phyloP scores from a whole-genome alignment of 352 stramenopile genomes.

The Thalassiosira exigua region DNA sequence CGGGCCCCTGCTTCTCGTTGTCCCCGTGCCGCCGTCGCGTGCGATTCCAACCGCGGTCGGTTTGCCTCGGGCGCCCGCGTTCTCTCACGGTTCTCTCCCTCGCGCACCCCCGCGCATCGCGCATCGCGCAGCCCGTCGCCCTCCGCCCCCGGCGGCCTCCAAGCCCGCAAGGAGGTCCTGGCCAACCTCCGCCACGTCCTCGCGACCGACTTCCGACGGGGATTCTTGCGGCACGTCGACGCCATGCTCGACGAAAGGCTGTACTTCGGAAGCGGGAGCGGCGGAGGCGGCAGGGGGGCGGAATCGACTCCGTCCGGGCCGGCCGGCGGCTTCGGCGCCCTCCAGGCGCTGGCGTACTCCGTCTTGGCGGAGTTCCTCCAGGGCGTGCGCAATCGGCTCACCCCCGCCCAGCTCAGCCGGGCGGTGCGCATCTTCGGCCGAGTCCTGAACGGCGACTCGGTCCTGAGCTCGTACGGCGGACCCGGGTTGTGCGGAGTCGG shows the following conservation, averaged over 20 bases:
- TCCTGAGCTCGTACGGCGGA: constrained; percentile 87
- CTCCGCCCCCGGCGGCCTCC: too few species aligned
- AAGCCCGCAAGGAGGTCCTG: constrained; percentile 94
- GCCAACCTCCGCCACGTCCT: constrained; percentile 96
- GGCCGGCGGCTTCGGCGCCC: constrained; percentile 28
- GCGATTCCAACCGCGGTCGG: too few species aligned
- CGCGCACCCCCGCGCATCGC: not conserved
- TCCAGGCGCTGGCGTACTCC: constrained; percentile 95
- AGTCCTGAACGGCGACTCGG: constrained; percentile 60
- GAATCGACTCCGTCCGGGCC: not conserved
- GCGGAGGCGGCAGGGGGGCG: not conserved
- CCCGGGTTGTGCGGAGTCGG: constrained; percentile 57
- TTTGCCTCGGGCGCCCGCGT: too few species aligned
- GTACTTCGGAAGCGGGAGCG: constrained; percentile 86
- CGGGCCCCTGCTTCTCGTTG: not conserved
- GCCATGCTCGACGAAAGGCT: constrained; percentile 95
- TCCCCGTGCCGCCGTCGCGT: not conserved
- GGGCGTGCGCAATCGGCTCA: constrained; percentile 94
- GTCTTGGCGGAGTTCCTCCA: constrained; percentile 98
- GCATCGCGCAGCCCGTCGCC: constrained; percentile 83
- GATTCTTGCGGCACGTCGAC: constrained; percentile 95
- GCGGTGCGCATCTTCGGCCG: constrained; percentile 89
- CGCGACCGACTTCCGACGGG: constrained; percentile 95
- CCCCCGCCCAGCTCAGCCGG: constrained; percentile 92
- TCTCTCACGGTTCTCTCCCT: too few species aligned